phyloP scores from a whole-genome alignment of 306 rosid species.

The Mucuna pruriens region DNA sequence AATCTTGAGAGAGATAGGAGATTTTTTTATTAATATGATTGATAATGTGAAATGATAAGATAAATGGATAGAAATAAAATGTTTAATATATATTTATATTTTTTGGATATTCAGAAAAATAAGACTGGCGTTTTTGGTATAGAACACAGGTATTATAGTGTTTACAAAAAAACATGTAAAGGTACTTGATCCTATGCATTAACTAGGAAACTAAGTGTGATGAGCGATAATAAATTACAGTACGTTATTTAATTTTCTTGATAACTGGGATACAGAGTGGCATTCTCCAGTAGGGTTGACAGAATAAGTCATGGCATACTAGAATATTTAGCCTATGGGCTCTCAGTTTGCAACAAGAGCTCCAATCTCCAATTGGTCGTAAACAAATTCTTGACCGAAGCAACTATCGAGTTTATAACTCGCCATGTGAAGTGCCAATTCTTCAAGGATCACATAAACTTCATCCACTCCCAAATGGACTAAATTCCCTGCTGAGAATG shows the following conservation, averaged over 20 bases:
- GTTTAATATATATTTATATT: no score
- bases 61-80: no score
- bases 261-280: neutral
- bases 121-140: no score
- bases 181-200: no score
- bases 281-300: neutral
- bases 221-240: no score
- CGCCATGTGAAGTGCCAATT: conserved; percentile 68
- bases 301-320: neutral
- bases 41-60: no score
- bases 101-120: no score
- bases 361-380: conserved; percentile 23
- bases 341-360: conserved; percentile 38
- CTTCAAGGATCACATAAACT: conserved; percentile 57
- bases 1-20: no score
- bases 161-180: no score
- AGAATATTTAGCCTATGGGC: conserved; percentile 9
- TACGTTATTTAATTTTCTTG: neutral
- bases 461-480: conserved; percentile 49
- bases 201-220: no score
- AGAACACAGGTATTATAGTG: no score
- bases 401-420: conserved; percentile 20
- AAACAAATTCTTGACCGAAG: conserved; percentile 38
- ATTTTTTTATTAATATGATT: no score
- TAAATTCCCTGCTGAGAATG: conserved; percentile 70